Conservation (phyloP, 1,284 basidiomycete genomes). For the Erythrobasidium hasegawianum region DNA sequence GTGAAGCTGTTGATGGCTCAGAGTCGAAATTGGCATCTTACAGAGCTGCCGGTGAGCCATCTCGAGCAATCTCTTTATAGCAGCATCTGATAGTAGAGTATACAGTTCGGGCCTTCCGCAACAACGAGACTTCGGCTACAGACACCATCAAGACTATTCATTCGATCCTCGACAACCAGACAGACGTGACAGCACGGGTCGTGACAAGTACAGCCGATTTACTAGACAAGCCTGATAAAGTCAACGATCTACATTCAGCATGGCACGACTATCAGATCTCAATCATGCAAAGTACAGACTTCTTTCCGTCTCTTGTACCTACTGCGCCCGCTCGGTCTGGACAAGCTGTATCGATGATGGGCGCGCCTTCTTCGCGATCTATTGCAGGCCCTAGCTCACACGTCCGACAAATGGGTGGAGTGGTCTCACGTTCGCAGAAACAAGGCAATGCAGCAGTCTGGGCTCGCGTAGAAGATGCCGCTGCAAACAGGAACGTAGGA, state of each 20-base stretch:
- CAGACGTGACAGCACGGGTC: conserved; percentile 71
- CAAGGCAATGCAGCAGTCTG: conserved; percentile 37
- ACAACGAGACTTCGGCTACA: conserved; percentile 71
- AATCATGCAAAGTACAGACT: conserved; percentile 51
- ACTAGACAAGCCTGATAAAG: conserved; percentile 82
- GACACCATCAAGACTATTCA: conserved; percentile 84
- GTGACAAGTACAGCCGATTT: conserved; percentile 74
- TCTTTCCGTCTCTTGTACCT: conserved; percentile 31
- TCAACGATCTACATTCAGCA: conserved; percentile 64
- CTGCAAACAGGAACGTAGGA: conserved; percentile 33
- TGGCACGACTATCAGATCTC: conserved; percentile 83
- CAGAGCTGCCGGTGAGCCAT: conserved; percentile 61
- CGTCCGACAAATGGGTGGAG: conserved; percentile 31
- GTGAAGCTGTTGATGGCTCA: conserved; percentile 65
- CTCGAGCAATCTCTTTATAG: no score
- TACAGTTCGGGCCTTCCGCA: conserved; percentile 69
- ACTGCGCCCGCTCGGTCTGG: conserved; percentile 3
- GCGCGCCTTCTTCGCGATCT: conserved; percentile 30
- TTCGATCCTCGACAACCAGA: conserved; percentile 72
- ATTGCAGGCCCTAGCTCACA: not conserved
- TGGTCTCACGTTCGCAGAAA: conserved; percentile 8
- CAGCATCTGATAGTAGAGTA: no score
- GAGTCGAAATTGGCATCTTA: conserved; percentile 69
- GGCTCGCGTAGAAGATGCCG: conserved; percentile 43
- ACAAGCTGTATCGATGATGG: conserved; percentile 36